phyloP scores from a whole-genome alignment of 2,329 filamentous ascomycete species.

The Proliferodiscus dingleyae region DNA sequence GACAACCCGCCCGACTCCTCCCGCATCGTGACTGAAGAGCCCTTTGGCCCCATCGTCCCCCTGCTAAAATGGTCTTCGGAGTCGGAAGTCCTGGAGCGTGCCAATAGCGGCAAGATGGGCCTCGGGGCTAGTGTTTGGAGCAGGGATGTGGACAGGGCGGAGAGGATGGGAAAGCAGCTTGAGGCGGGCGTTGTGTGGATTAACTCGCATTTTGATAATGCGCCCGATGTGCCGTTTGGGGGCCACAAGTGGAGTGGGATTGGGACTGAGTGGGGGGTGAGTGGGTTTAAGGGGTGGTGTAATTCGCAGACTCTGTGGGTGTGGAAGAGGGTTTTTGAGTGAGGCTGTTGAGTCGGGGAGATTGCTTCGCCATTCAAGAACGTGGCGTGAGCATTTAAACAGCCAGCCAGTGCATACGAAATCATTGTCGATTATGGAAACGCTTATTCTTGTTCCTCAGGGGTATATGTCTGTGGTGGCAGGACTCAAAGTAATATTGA shows the following conservation, averaged over 20 bases:
- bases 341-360: not conserved
- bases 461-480: too few relatives aligned
- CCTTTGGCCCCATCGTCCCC: constrained; percentile 60
- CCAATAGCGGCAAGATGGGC: constrained; percentile 47
- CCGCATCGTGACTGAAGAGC: constrained; percentile 53
- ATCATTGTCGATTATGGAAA: too few relatives aligned
- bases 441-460: too few relatives aligned
- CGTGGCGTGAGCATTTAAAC: too few relatives aligned
- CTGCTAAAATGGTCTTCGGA: constrained; percentile 57
- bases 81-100: constrained; percentile 51
- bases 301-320: constrained; percentile 1
- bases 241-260: constrained; percentile 32
- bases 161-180: constrained; percentile 47
- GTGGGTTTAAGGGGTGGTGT: constrained; percentile 20
- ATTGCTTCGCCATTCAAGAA: too few relatives aligned
- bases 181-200: constrained; percentile 57
- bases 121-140: constrained; percentile 56
- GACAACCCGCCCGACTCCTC: constrained; percentile 51
- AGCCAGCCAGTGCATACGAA: too few relatives aligned
- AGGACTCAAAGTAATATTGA: too few relatives aligned
- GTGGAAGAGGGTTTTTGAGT: not conserved
- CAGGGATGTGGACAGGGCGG: constrained; percentile 45
- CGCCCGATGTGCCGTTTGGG: constrained; percentile 37
- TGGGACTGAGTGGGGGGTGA: constrained; percentile 27
- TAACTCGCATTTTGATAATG: constrained; percentile 46